Base-by-base conservation (phyloP, 1,284 basidiomycete species). In the Microbotryum scabiosae region DNA sequence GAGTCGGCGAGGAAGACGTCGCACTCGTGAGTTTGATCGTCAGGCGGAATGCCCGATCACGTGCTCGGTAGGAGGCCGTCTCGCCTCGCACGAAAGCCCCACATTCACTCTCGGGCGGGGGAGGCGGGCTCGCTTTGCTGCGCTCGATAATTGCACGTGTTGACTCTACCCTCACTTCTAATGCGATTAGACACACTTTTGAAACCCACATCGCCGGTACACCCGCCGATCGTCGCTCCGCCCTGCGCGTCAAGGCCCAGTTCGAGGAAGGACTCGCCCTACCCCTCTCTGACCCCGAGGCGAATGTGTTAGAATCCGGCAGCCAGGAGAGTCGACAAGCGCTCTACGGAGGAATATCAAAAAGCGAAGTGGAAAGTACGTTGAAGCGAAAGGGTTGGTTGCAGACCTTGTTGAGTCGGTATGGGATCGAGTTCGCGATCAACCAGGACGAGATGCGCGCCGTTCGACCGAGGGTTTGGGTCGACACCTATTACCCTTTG, bases 401-500 rank as follows among this genome's bases (percentile, higher is more conserved):
- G 1, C 14, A 41, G 16, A 41, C 36, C 36, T 41, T 41, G 36
- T 18, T 41, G 14, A 12, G 36, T 18, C 12, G 36, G 14, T 41
- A 41, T 18, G 36, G 36, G 5, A 41, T 41, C 36, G 36, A 41
- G 9, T 16, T 41, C 5, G 16, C 36, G 36, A 41, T 18, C 18
- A 59, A 36, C 47, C 30, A 51, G n/a, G 43, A 21, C 10, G 51
- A 55, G 80, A 21, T 56, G 58, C 30, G 8, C 10, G 43, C n/a
- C 3, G 78, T 75, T 70, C 52, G 73, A 36, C 84, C 87, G 0
- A 77, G 77, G 8, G 86, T 86, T 21, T 90, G 87, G 87, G 83
- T 89, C 62, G 85, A 88, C 69, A 78, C 80, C 51, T 92, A 92
- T 75, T 90, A 85, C 73, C 89, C 91, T 0, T 78, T 90, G 32